Evolutionary conservation across 2,329 filamentous ascomycete genomes (phyloP), one percentile per base, ranked within the genome.

Genomic region (Sporothrix mexicana): DNA sequence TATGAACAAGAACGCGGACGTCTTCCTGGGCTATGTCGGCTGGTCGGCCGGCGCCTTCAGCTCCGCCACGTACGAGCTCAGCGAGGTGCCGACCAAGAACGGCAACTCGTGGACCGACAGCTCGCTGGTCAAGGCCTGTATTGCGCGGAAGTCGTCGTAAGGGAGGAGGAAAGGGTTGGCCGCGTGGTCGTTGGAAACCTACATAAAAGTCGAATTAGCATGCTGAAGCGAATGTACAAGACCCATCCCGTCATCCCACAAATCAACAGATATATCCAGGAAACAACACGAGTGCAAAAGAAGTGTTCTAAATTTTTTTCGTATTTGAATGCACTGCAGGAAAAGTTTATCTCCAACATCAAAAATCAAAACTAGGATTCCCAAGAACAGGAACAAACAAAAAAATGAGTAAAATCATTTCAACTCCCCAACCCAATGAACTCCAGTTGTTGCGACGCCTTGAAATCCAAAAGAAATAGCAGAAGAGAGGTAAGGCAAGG

Each of bases 1-100:
- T 72, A 53, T 81, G 62, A 79, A 81, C 62, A 41, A 71, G 81
- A 84, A 76, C 76, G 73, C 74, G 8, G 76, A 78, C 41, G 77
- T 79, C 69, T 78, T 78, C 69, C 71, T 79, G 1, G 78, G 78
- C 1, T 76, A 77, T 30, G 74, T 77, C 17, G 78, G 75, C 72
- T 79, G 78, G 78, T 73, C 76, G 0, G 78, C 78, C 2, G 78
- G 78, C 0, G 74, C 74, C 0, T 79, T 79, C 74, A 59, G 51
- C 49, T 61, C 75, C 8, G 61, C 69, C 36, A 76, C 77, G 0
- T 79, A 79, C 51, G 76, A 76, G 62, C 75, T 79, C 43, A 75
- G 75, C 51, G 74, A 77, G 74, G 77, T 77, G n/a, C 78, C 78
- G 12, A 76, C 73, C 23, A 75, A 76, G 74, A 77, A 76, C n/a